Evolutionary conservation across 2,329 filamentous ascomycete genomes (phyloP), one percentile per base, ranked within the genome.

Genomic region (Helotiales sp.): DNA sequence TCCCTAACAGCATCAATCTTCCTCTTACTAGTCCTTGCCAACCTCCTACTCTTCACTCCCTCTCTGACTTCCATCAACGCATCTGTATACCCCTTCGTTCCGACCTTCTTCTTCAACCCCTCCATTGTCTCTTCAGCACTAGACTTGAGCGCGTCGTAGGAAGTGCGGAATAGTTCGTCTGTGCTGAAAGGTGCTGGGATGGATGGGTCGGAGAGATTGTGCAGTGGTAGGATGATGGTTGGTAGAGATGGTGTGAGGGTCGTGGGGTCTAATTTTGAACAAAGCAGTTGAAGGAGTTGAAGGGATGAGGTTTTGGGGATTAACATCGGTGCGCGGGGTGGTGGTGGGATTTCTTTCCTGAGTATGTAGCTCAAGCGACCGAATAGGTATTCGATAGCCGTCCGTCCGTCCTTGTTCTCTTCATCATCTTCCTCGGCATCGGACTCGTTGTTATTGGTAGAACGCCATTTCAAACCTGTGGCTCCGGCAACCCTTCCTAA

Each of bases 1-100:
- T 89, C 84, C 50, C 83, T 83, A 24, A 99, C 86, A 10, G 90
- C 90, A 71, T 96, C 93, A 63, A 98, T 90, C 75, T 91, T 90
- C 68, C 95, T 84, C 83, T 99, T 99, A 63, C 81, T 84, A 54
- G 88, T 85, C 63, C 96, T 79, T 68, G 86, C 84, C 70, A 91
- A 85, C 64, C 95, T 81, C 68, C 88, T 85, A 63, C 82, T 81
- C 69, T 83, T 84, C n/a, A 95, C 86, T 15, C 81, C 82, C 52
- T 89, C 86, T 59, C 91, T 85, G 6, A 96, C 90, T 38, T 82
- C 81, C 36, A 90, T 74, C 69, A 98, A 79, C 46, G 87, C 81
- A 54, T 81, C 79, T n/a, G 93, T 86, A 75, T 93, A 99, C 61
- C 84, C 85, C 1, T 86, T 83, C 1, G 89, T 91, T 38, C 93